Conservation (phyloP, 2,329 filamentous ascomycete genomes). For the Lecanicillium sp. region DNA sequence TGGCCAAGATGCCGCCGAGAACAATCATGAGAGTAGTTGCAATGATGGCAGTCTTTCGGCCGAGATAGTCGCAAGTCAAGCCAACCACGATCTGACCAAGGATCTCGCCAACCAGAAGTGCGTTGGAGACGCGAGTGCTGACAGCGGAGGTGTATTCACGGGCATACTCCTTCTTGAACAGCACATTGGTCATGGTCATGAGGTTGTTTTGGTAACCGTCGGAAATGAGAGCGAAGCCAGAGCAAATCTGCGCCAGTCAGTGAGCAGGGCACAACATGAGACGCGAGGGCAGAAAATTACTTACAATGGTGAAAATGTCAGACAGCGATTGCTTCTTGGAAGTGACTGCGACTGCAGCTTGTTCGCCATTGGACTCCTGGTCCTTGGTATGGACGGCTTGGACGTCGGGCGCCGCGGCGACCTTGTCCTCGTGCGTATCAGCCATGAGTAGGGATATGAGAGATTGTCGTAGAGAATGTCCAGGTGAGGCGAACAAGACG, state of each 20-base stretch:
- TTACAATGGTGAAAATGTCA: slow-evolving; percentile 24
- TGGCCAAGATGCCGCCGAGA: slow-evolving; percentile 40
- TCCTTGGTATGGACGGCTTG: neutral
- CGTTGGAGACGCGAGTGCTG: slow-evolving; percentile 36
- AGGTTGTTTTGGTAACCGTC: slow-evolving; percentile 34
- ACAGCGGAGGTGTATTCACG: slow-evolving; percentile 30
- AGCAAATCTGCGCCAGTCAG: slow-evolving; percentile 19
- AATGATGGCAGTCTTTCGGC: slow-evolving; percentile 42
- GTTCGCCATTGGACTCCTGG: neutral
- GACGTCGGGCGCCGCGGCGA: neutral
- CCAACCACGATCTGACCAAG: slow-evolving; percentile 35
- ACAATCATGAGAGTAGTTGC: slow-evolving; percentile 42
- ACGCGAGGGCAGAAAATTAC: neutral
- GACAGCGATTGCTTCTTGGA: slow-evolving; percentile 19
- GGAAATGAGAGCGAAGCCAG: slow-evolving; percentile 29
- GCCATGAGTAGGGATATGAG: neutral
- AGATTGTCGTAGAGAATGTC: neutral
- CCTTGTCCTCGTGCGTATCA: slow-evolving; percentile 5
- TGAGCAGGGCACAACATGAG: neutral
- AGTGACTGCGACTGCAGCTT: neutral
- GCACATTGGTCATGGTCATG: slow-evolving; percentile 29
- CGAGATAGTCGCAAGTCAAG: slow-evolving; percentile 42
- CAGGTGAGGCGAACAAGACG: neutral
- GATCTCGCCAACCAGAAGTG: slow-evolving; percentile 37
- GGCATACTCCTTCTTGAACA: slow-evolving; percentile 28